Base-by-base conservation (phyloP, 106 monocot species). In the Alisma plantagoaquatica region DNA sequence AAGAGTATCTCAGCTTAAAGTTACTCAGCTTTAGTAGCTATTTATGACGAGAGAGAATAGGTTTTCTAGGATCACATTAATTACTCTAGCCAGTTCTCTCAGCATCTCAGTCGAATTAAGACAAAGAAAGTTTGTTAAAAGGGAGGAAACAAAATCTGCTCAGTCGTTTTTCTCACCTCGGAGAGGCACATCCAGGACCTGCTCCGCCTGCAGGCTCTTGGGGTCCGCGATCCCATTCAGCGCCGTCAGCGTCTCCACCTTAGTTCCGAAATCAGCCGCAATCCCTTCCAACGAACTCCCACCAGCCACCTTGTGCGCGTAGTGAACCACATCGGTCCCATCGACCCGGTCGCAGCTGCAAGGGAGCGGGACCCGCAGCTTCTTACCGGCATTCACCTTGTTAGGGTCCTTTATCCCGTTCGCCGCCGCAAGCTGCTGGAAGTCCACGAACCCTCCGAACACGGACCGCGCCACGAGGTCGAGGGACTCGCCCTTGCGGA, bases 271-370 rank as follows among this genome's bases (percentile, higher is more conserved):
- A 23, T 63, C 68, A 26, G 38, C 32, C 35, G 74, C 80, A 24
- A 91, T 84, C 25, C 29, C 69, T 16, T 33, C 43, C 41, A 80
- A 46, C 5, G 77, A 24, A 57, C 68, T 77, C 51, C 74, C 77
- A 19, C 51, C 4, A 26, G 14, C 55, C 46, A 75, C 90, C 33
- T 68, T 41, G 43, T 84, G 74, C 3, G 61, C 80, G 21, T 60
- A 62, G 48, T 91, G 90, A 47, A 91, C 71, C 57, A 44, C 61
- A 24, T 35, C 17, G 4, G 17, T 28, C 1, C 51, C 69, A 3
- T 19, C 70, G 11, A 73, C 75, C 30, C 38, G 42, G 54, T 77
- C 90, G 41, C 90, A 91, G 65, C 80, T 81, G 64, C 90, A 91
- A 4, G 90, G 90, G 56, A 91, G 51, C 32, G 90, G 90, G 32